phyloP scores from a whole-genome alignment of 1,284 basidiomycete genomes.

The Trichosporon sp. region DNA sequence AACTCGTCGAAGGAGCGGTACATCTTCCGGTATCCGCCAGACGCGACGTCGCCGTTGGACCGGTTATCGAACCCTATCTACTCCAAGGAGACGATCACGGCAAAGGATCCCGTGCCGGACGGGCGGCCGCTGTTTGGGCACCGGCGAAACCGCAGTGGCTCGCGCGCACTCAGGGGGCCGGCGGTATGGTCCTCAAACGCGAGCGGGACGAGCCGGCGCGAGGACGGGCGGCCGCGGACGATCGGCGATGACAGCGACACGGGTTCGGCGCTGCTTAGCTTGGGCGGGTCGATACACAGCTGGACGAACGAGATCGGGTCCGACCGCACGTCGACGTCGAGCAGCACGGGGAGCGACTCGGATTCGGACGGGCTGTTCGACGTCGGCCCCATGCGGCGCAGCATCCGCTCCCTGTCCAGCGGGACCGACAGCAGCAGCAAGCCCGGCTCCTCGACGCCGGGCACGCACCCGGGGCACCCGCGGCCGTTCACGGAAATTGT shows the following conservation, averaged over 20 bases:
- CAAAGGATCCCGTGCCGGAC: constrained; percentile 28
- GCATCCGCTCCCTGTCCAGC: constrained; percentile 1
- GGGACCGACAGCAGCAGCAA: background rate
- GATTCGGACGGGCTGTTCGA: constrained; percentile 22
- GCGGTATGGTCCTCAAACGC: constrained; percentile 11
- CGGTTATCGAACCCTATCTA: constrained; percentile 46
- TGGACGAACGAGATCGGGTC: background rate
- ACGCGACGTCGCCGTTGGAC: constrained; percentile 38
- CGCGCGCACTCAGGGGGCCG: background rate
- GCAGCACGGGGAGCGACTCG: constrained; percentile 14
- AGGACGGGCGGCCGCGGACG: background rate
- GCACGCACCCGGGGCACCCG: background rate
- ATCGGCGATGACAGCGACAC: background rate
- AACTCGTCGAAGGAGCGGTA: constrained; percentile 37
- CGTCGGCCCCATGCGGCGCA: constrained; percentile 7
- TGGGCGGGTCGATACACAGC: background rate
- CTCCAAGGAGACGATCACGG: constrained; percentile 39
- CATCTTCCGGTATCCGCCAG: constrained; percentile 46
- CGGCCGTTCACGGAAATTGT: constrained; percentile 13
- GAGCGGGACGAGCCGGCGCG: background rate
- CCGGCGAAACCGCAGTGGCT: background rate
- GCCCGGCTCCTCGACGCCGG: background rate
- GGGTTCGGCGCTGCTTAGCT: background rate
- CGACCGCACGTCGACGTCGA: background rate
- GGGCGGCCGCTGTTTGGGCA: constrained; percentile 9